Evolutionary conservation across 2,329 filamentous ascomycete genomes (phyloP).

Genomic region (Sphaerulina populicola): DNA sequence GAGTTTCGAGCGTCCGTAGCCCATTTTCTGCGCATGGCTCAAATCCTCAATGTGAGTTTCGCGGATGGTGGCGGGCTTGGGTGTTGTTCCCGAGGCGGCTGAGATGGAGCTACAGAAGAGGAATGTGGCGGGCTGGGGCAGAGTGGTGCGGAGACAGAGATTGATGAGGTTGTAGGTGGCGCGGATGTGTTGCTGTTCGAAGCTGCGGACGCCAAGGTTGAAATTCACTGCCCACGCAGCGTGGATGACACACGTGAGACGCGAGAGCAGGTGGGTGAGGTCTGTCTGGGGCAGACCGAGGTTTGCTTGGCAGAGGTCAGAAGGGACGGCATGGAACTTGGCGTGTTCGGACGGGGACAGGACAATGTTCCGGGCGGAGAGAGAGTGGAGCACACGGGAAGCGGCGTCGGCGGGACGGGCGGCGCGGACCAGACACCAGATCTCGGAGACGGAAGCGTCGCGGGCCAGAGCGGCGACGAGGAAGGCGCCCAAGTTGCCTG

Average conservation of each 20-base stretch:
- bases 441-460: conserved; percentile 25
- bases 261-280: conserved; percentile 20
- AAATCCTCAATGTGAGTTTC: conserved; percentile 28
- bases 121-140: conserved; percentile 26
- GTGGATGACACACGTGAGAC: conserved; percentile 30
- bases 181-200: conserved; percentile 28
- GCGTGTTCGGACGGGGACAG: conserved; percentile 12
- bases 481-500: conserved; percentile 56
- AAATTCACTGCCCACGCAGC: conserved; percentile 37
- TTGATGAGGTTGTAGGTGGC: conserved; percentile 29
- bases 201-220: conserved; percentile 31
- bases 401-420: conserved; percentile 26
- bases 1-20: conserved; percentile 36
- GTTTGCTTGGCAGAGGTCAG: conserved; percentile 22
- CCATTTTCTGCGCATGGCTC: conserved; percentile 24
- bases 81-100: conserved; percentile 18
- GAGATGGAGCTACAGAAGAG: conserved; percentile 36
- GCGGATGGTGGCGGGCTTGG: conserved; percentile 23
- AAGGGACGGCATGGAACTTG: conserved; percentile 22
- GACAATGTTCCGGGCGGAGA: conserved; percentile 30
- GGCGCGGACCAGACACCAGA: conserved; percentile 50
- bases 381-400: conserved; percentile 32
- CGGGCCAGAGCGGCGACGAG: conserved; percentile 38
- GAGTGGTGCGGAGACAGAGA: conserved; percentile 21
- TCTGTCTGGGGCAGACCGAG: conserved; percentile 24